phyloP scores from a whole-genome alignment of 2,329 filamentous ascomycete species.

The Aspergillus sp. region DNA sequence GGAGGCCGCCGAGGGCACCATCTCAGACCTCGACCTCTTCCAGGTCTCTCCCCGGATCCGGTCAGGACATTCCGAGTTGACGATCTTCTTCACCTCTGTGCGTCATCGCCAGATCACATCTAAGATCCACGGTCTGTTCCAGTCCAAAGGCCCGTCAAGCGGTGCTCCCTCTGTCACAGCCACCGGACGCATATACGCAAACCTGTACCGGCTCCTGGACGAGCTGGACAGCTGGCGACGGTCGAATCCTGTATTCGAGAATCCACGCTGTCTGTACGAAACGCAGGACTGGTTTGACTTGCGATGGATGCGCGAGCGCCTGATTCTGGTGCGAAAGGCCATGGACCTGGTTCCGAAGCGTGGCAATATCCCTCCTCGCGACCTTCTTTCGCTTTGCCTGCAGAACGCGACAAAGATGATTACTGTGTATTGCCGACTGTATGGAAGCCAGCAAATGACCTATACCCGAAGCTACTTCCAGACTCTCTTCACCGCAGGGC shows the following conservation, averaged over 20 bases:
- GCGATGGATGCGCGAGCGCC: constrained; percentile 41
- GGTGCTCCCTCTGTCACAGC: constrained; percentile 2
- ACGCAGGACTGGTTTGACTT: constrained; percentile 48
- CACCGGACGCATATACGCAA: constrained; percentile 15
- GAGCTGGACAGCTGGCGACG: constrained; percentile 41
- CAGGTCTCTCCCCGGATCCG: not conserved
- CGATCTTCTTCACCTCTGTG: constrained; percentile 42
- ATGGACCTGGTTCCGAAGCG: constrained; percentile 40
- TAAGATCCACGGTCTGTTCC: constrained; percentile 18
- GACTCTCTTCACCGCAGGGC: constrained; percentile 47
- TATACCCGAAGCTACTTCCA: constrained; percentile 53
- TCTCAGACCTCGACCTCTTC: constrained; percentile 17
- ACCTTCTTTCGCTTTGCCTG: constrained; percentile 36
- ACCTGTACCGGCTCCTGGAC: constrained; percentile 29
- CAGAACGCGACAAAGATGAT: constrained; percentile 41
- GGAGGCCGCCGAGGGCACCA: constrained; percentile 17
- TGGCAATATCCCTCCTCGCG: constrained; percentile 32
- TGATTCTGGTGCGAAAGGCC: constrained; percentile 43
- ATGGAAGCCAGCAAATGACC: constrained; percentile 37
- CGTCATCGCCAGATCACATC: constrained; percentile 45
- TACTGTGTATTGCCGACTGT: constrained; percentile 39
- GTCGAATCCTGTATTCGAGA: constrained; percentile 31
- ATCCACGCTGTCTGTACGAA: constrained; percentile 44
- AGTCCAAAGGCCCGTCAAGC: not conserved
- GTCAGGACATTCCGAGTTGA: constrained; percentile 30